A percentile compares a stretch with the other conserved stretches of the same genome.
Conservation (phyloP, 2,329 filamentous ascomycete genomes). For the Tolypocladium sp. region DNA sequence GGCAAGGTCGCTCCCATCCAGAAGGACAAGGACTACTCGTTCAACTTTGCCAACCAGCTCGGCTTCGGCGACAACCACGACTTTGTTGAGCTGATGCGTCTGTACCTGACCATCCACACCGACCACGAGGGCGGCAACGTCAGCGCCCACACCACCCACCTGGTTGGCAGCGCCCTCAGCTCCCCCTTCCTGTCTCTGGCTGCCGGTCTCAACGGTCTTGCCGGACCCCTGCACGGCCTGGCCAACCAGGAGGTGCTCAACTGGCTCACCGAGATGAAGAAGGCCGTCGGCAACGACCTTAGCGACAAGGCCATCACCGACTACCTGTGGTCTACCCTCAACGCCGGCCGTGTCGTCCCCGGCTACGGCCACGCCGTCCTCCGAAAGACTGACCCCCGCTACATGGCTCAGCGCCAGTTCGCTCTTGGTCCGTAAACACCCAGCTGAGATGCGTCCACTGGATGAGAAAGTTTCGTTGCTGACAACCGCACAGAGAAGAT, state of each 20-base stretch:
- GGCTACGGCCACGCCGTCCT: slow-evolving; percentile 98
- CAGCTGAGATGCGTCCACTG: neutral
- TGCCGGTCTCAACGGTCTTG: slow-evolving; percentile 95
- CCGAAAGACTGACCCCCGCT: slow-evolving; percentile 98
- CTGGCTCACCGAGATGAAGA: slow-evolving; percentile 99
- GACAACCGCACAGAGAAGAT: slow-evolving; percentile 54
- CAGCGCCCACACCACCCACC: slow-evolving; percentile 94
- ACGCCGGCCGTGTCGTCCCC: slow-evolving; percentile 89
- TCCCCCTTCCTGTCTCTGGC: slow-evolving; percentile 95
- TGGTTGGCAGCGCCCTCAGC: slow-evolving; percentile 93
- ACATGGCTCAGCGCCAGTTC: slow-evolving; percentile 96
- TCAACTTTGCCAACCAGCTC: slow-evolving; percentile 99
- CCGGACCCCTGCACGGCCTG: slow-evolving; percentile 95
- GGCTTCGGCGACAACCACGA: slow-evolving; percentile 91
- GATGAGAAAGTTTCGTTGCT: slow-evolving; percentile 10
- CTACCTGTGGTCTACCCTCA: slow-evolving; percentile 97
- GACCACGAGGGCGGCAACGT: slow-evolving; percentile 99
- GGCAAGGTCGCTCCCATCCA: slow-evolving; percentile 93
- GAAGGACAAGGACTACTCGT: slow-evolving; percentile 99
- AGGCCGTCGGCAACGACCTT: slow-evolving; percentile 82
- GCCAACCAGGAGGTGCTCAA: slow-evolving; percentile 99
- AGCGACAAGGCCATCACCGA: slow-evolving; percentile 95
- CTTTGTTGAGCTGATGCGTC: slow-evolving; percentile 96
- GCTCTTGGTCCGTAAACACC: slow-evolving; percentile 49
- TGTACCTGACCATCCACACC: slow-evolving; percentile 99